Evolutionary conservation across 2,329 filamentous ascomycete genomes (phyloP), one percentile per base, ranked within the genome.

Genomic region (Colletotrichum spinosum): DNA sequence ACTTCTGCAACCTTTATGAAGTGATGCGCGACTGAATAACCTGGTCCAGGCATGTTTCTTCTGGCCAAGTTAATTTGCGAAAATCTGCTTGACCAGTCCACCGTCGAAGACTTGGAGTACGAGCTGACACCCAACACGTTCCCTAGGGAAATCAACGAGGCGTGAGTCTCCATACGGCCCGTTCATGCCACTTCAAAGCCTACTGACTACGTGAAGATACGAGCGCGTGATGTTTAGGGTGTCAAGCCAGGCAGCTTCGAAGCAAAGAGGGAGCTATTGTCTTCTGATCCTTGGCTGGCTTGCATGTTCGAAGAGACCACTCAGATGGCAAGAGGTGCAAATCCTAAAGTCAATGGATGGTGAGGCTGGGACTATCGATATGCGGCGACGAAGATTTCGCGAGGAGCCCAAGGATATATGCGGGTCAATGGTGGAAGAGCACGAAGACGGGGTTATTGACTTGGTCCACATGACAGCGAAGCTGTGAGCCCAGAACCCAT

Each of bases 401-500:
- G 50, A 39, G 11, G 13, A 39, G 6, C 50, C 50, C 2, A 53
- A 53, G 15, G 15, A 41, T 11, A 53, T 53, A 4, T 53, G 50
- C 35, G 37, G 50, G 2, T 39, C 50, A 33, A 39, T 53, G 35
- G 37, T 53, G 3, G 50, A 53, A 25, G 50, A 39, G 4, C 35
- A 53, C 9, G 35, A 39, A 11, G 8, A 52, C 6, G 50, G 50
- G 6, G n/a, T 39, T n/a, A 35, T 53, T 7, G 37, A 42, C 7
- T 53, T 53, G 11, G 11, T 53, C 9, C 50, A 53, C 41, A 4
- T 41, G 2, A 53, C 50, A 17, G 50, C 50, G 6, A 53, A 53
- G n/a, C 25, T 38, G 35, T 53, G 8, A 52, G 49, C 15, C 12
- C 17, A n/a, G 17, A 17, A 17, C 15, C 15, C 41, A 44, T 44